phyloP scores from a whole-genome alignment of 2,329 filamentous ascomycete genomes.

The Verticillium albo-atrum region DNA sequence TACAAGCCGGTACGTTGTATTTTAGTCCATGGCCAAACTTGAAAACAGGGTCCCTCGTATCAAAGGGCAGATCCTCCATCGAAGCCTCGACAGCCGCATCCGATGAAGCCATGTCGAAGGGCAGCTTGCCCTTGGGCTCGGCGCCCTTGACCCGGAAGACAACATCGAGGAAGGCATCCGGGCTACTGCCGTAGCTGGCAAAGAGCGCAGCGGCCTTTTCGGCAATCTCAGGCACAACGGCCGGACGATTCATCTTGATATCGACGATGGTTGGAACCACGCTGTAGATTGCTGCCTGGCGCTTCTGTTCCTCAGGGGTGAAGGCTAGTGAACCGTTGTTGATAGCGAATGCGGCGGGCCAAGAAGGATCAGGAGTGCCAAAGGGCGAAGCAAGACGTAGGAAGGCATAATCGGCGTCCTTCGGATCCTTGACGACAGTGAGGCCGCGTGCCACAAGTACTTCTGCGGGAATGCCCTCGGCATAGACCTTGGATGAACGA shows the following conservation, averaged over 20 bases:
- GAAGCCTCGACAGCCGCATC: slow-evolving; percentile 33
- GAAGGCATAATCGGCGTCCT: neutral
- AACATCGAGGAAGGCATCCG: slow-evolving; percentile 38
- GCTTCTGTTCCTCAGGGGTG: slow-evolving; percentile 19
- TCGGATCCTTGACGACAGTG: neutral
- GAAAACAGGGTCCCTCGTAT: slow-evolving; percentile 21
- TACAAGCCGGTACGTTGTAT: slow-evolving; percentile 10
- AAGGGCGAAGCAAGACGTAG: slow-evolving; percentile 26
- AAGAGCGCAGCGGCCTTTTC: slow-evolving; percentile 32
- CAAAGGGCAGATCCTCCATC: slow-evolving; percentile 21
- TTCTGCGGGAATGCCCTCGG: neutral
- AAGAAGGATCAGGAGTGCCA: slow-evolving; percentile 16
- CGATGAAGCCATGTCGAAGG: slow-evolving; percentile 41
- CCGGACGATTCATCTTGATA: slow-evolving; percentile 36
- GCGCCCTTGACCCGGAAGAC: slow-evolving; percentile 26
- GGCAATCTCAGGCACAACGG: slow-evolving; percentile 34
- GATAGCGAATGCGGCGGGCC: slow-evolving; percentile 13
- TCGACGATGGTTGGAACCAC: slow-evolving; percentile 36
- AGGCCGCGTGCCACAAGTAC: neutral
- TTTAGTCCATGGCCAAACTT: slow-evolving; percentile 23
- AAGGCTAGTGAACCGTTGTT: slow-evolving; percentile 37
- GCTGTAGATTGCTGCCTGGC: slow-evolving; percentile 26
- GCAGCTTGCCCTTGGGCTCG: slow-evolving; percentile 34
- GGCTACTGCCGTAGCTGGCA: slow-evolving; percentile 33
- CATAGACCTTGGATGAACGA: neutral